Conservation (phyloP, 179 eudicot genomes). For the Drosera spatulata region DNA sequence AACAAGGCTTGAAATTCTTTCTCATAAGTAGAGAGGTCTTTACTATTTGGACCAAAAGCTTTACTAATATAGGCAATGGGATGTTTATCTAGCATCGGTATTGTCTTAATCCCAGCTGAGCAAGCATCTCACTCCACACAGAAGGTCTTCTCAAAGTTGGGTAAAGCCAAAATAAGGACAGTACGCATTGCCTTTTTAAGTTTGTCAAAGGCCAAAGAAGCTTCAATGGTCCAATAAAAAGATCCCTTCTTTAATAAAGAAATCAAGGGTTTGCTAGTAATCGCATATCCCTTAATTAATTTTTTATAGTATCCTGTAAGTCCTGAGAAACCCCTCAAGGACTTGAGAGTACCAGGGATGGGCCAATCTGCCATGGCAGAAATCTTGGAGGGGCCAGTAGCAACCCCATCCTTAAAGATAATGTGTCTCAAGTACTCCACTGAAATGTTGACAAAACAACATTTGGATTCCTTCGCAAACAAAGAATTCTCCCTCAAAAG, state of each 20-base stretch:
- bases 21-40: neutral
- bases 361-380: neutral
- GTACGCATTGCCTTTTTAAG: neutral
- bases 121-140: neutral
- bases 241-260: neutral
- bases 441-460: neutral
- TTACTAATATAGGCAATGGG: neutral
- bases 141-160: neutral
- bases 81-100: neutral
- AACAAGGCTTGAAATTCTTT: neutral
- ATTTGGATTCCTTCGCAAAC: neutral
- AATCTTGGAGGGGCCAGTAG: neutral
- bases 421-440: neutral
- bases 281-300: neutral
- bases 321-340: too few species aligned
- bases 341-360: neutral
- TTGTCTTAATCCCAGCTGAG: neutral
- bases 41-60: neutral
- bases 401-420: neutral
- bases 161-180: neutral
- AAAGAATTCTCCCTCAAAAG: neutral
- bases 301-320: too few species aligned
- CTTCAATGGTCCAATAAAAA: neutral
- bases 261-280: neutral
- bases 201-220: neutral